Evolutionary conservation across 352 stramenopile species (phyloP).

Genomic region (Hyaloperonospora arabidopsidis): DNA sequence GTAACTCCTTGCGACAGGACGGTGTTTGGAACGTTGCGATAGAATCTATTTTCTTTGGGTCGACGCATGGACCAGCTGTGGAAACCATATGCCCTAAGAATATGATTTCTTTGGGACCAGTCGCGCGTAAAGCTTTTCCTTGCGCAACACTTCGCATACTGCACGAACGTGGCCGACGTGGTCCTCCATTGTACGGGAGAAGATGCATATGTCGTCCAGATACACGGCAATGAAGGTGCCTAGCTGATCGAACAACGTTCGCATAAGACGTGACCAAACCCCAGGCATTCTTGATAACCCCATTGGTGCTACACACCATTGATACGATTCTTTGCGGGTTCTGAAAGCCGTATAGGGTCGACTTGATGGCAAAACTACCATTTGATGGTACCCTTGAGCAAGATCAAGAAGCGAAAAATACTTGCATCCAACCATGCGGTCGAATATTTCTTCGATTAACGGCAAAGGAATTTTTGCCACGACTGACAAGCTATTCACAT

Average conservation of each 20-base stretch:
- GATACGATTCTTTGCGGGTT: constrained; percentile 2
- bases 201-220: constrained; percentile 8
- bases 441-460: neutral
- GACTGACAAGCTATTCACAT: neutral
- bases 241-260: neutral
- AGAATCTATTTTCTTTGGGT: no score
- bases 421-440: neutral
- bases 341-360: constrained; percentile 2
- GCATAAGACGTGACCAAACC: constrained; percentile 7
- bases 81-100: neutral
- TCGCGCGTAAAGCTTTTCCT: neutral
- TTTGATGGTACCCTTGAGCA: constrained; percentile 7
- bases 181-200: constrained; percentile 6
- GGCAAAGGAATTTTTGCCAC: neutral
- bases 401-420: constrained; percentile 1
- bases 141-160: neutral
- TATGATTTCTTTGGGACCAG: neutral
- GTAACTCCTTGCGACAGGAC: neutral
- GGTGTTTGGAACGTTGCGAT: neutral
- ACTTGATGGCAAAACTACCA: neutral
- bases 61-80: no score
- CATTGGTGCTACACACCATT: constrained; percentile 9
- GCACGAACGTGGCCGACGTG: neutral
- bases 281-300: constrained; percentile 8
- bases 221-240: constrained; percentile 4